Evolutionary conservation across 1,284 basidiomycete genomes (phyloP).

Genomic region (Ceratobasidium sp.): DNA sequence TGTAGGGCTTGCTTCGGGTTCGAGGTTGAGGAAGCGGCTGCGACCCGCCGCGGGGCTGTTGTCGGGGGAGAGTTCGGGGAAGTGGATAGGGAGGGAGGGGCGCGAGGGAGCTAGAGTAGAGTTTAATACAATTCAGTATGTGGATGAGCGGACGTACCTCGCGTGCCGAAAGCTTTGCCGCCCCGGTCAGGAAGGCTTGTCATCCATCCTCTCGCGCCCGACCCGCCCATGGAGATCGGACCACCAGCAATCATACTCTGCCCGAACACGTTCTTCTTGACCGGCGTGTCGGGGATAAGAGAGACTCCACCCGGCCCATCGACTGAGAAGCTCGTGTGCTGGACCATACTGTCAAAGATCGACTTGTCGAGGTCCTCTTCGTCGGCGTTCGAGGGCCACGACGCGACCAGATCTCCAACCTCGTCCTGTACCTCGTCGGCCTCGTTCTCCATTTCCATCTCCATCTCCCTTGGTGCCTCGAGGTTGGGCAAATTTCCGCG

Average conservation of each 20-base stretch:
- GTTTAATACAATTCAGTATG: not conserved
- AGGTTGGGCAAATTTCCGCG: constrained; percentile 15
- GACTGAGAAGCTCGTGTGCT: constrained; percentile 50
- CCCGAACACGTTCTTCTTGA: constrained; percentile 59
- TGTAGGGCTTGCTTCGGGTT: constrained; percentile 21
- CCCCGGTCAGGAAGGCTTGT: constrained; percentile 30
- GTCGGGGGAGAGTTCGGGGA: constrained; percentile 34
- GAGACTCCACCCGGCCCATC: constrained; percentile 61
- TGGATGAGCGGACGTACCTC: not conserved
- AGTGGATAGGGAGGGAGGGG: constrained; percentile 22
- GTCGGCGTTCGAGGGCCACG: constrained; percentile 57
- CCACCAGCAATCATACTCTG: not conserved
- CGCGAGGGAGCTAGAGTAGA: constrained; percentile 5
- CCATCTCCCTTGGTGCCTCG: not conserved
- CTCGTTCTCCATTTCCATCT: not conserved
- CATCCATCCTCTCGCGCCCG: constrained; percentile 17
- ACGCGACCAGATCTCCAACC: constrained; percentile 67
- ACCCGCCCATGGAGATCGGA: constrained; percentile 29
- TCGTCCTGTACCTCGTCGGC: constrained; percentile 39
- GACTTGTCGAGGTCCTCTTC: constrained; percentile 67
- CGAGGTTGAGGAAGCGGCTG: constrained; percentile 14
- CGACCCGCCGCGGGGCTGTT: constrained; percentile 21
- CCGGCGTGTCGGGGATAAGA: constrained; percentile 74
- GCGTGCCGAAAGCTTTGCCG: constrained; percentile 22
- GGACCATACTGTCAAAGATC: constrained; percentile 71